Evolutionary conservation across 1,139 yeast species (phyloP).

Genomic region (Yamadazyma friedrichii): DNA sequence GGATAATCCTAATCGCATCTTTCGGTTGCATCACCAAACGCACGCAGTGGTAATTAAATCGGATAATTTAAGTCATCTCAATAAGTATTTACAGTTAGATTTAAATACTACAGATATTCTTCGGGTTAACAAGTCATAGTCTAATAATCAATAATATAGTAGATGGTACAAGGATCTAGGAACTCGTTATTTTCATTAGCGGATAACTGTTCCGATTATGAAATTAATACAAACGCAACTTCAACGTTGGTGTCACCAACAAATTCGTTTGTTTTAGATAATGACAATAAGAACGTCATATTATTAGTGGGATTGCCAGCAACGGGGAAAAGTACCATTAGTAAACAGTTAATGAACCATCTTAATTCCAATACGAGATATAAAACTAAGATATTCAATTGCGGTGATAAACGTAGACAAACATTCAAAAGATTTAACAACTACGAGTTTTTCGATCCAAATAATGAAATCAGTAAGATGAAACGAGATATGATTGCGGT

Average conservation of each 20-base stretch:
- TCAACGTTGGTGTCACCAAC: slow-evolving; percentile 6
- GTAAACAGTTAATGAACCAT: slow-evolving; percentile 47
- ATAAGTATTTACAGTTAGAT: not conserved
- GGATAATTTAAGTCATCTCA: not conserved
- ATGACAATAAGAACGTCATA: slow-evolving; percentile 18
- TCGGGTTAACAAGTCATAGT: not conserved
- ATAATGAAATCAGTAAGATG: slow-evolving; percentile 41
- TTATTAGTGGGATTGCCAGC: slow-evolving; percentile 71
- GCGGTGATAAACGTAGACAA: slow-evolving; percentile 56
- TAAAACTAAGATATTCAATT: slow-evolving; percentile 45
- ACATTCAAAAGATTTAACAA: slow-evolving; percentile 20
- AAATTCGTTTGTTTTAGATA: slow-evolving; percentile 5
- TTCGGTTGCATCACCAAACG: slow-evolving; percentile 9
- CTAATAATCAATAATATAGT: not conserved
- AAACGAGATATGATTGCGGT: slow-evolving; percentile 62
- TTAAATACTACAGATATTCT: too few species aligned
- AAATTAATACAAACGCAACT: slow-evolving; percentile 5
- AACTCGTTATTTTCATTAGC: slow-evolving; percentile 8
- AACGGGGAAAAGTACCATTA: slow-evolving; percentile 65
- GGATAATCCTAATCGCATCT: slow-evolving; percentile 1
- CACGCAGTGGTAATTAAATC: slow-evolving; percentile 2
- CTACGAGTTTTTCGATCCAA: slow-evolving; percentile 47
- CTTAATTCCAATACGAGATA: slow-evolving; percentile 29
- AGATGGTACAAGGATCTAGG: slow-evolving; percentile 5
- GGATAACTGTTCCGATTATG: slow-evolving; percentile 1